Percentiles rank a stretch among this genome's conserved stretches.
phyloP scores from a whole-genome alignment of 495 filamentous ascomycete genomes.

The Aspergillus asperescens region DNA sequence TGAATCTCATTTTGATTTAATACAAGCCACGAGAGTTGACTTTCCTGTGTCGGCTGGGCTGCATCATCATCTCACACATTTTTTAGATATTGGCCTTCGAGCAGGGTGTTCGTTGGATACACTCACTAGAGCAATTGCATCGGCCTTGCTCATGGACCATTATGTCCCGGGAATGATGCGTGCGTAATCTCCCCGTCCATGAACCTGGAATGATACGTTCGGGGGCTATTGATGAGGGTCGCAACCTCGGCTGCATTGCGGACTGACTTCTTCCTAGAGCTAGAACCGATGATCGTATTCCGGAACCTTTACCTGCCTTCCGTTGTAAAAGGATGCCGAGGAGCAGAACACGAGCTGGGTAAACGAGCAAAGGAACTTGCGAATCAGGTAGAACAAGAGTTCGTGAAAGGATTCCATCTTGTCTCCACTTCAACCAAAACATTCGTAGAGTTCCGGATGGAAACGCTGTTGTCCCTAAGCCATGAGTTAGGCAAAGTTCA shows the following conservation, averaged over 20 bases:
- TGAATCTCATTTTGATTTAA: constrained; percentile 14
- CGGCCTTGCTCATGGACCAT: constrained; percentile 27
- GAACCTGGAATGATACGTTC: no score
- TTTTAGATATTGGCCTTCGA: constrained; percentile 12
- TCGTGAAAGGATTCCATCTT: constrained; percentile 6
- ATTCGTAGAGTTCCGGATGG: constrained; percentile 7
- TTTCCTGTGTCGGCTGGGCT: constrained; percentile 5
- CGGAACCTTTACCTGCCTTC: constrained; percentile 15
- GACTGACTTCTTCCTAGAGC: constrained; percentile 8
- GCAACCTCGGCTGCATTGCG: not conserved
- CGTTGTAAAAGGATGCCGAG: constrained; percentile 8
- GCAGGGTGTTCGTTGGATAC: constrained; percentile 3
- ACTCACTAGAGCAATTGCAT: constrained; percentile 24
- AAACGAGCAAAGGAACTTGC: constrained; percentile 7
- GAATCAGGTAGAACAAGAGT: constrained; percentile 11
- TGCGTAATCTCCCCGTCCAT: constrained; percentile 14
- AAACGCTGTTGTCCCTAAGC: constrained; percentile 11
- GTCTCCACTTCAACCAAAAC: not conserved
- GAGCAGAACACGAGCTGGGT: constrained; percentile 7
- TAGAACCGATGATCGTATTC: constrained; percentile 21
- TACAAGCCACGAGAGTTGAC: constrained; percentile 13
- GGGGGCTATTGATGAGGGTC: no score
- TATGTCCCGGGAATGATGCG: constrained; percentile 27
- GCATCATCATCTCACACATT: constrained; percentile 10
- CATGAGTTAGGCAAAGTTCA: constrained; percentile 8